phyloP scores from a whole-genome alignment of 78 protist species.

The Emiliania huxleyi region DNA sequence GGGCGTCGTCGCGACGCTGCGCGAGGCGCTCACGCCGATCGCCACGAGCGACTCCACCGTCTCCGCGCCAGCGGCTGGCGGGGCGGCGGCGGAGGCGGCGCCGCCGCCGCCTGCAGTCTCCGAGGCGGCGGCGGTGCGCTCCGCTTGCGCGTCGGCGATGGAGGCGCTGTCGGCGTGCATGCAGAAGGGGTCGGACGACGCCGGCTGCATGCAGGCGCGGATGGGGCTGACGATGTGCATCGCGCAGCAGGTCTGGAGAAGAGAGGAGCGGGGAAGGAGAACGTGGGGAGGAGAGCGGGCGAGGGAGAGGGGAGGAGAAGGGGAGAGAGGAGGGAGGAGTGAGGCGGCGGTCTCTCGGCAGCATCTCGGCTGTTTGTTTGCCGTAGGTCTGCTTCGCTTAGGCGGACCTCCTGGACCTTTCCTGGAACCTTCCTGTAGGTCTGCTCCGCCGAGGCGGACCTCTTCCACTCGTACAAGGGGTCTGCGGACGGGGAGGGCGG shows the following conservation, averaged over 20 bases:
- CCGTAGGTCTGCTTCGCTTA: too few species aligned
- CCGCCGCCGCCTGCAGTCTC: neutral
- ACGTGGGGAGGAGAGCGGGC: too few species aligned
- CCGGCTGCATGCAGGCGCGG: neutral
- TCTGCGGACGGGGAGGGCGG: too few species aligned
- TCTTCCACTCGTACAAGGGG: too few species aligned
- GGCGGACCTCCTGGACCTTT: too few species aligned
- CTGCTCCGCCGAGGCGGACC: too few species aligned
- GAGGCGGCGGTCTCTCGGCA: too few species aligned
- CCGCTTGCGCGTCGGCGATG: neutral
- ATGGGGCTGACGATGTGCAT: neutral
- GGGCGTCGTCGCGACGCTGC: neutral
- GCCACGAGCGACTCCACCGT: neutral
- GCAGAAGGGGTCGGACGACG: neutral
- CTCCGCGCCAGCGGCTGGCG: neutral
- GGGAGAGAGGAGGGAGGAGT: too few species aligned
- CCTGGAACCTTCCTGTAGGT: too few species aligned
- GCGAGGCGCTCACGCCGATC: neutral
- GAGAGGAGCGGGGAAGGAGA: too few species aligned
- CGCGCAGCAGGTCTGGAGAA: conserved; percentile 2
- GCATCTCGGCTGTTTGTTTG: too few species aligned
- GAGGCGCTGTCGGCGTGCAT: neutral
- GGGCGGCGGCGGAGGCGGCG: neutral
- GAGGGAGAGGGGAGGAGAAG: too few species aligned
- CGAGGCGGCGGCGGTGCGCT: neutral